These are phyloP conservation scores for Tieghemostelium lacteum DNA, from an alignment of 78 protist genomes.

Conservation along the genomic window DNA sequence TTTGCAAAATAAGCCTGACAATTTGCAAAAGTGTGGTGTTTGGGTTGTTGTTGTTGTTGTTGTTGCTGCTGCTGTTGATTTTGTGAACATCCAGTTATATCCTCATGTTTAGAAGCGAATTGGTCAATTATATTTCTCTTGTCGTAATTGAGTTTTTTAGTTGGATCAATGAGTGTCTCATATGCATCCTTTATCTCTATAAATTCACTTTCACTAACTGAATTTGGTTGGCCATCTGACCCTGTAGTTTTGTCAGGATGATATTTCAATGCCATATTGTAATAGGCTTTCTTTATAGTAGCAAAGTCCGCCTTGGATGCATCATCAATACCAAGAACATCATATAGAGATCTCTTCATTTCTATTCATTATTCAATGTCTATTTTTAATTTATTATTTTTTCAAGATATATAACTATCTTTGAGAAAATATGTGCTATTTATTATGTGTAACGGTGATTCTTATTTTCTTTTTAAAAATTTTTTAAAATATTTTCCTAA, in stretches of 20 bases:
- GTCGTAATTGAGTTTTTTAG: slow-evolving; percentile 3
- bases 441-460: too few relatives aligned
- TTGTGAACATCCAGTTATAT: too few relatives aligned
- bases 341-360: slow-evolving; percentile 26
- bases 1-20: background rate
- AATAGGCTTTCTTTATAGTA: slow-evolving; percentile 26
- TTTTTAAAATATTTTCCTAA: too few relatives aligned
- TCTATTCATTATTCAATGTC: too few relatives aligned
- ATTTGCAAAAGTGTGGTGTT: background rate
- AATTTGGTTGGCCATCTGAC: background rate
- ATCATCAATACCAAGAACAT: slow-evolving; percentile 16
- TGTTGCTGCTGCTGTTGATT: background rate
- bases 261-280: slow-evolving; percentile 61
- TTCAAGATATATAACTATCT: background rate
- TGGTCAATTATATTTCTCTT: background rate
- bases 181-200: slow-evolving; percentile 8
- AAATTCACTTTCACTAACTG: background rate
- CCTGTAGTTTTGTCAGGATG: slow-evolving; percentile 39
- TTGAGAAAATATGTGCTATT: too few relatives aligned
- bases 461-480: too few relatives aligned
- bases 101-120: too few relatives aligned
- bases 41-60: background rate
- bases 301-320: slow-evolving; percentile 20
- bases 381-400: too few relatives aligned
- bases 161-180: slow-evolving; percentile 26